These are phyloP conservation scores for Tuber borchii DNA, from an alignment of 495 filamentous ascomycete species.

Conservation along the genomic window DNA sequence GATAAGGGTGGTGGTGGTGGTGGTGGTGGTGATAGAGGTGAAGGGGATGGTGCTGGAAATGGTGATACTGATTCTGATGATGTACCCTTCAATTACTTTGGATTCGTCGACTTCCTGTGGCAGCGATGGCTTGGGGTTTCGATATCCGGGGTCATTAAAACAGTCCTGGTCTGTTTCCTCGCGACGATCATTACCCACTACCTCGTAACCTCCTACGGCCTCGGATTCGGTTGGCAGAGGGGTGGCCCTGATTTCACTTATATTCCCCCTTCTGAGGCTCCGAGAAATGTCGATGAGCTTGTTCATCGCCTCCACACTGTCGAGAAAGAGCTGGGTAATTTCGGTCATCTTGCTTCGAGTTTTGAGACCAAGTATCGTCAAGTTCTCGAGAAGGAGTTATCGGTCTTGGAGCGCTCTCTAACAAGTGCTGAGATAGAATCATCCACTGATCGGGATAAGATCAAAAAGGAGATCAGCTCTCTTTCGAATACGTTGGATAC, in stretches of 20 bases:
- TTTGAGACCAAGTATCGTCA: slow-evolving; percentile 1
- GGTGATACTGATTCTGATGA: not conserved
- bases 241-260: slow-evolving; percentile 19
- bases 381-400: not conserved
- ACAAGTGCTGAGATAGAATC: not conserved
- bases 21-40: not conserved
- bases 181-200: slow-evolving; percentile 13
- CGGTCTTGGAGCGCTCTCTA: not conserved
- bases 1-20: not conserved
- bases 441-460: slow-evolving; percentile 5
- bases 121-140: slow-evolving; percentile 17
- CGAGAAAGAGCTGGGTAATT: slow-evolving; percentile 29
- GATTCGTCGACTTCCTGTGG: slow-evolving; percentile 25
- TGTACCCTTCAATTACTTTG: not conserved
- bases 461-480: slow-evolving; percentile 12
- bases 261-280: slow-evolving; percentile 17
- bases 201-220: slow-evolving; percentile 6
- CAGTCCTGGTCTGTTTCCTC: not conserved
- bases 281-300: slow-evolving; percentile 26
- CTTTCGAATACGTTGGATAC: slow-evolving; percentile 13
- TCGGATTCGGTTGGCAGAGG: slow-evolving; percentile 18
- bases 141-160: not conserved
- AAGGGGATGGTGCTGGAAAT: not conserved
- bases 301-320: slow-evolving; percentile 22
- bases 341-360: slow-evolving; percentile 10